These are phyloP conservation scores for Puccinia polysora DNA, from an alignment of 1,284 basidiomycete genomes.

Conservation along the genomic window DNA sequence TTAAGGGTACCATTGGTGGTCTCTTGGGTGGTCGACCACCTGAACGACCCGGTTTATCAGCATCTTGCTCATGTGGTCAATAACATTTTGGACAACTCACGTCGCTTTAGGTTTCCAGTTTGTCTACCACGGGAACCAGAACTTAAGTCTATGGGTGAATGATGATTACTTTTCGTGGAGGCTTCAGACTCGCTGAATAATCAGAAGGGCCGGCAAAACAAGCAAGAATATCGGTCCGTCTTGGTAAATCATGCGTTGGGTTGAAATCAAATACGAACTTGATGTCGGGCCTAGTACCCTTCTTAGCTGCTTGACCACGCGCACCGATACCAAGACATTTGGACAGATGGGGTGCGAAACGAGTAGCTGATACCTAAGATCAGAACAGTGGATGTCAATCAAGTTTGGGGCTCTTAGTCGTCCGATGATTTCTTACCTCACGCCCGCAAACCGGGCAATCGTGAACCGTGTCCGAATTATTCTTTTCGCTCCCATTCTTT, in stretches of 20 bases:
- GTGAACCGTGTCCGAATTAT: not conserved
- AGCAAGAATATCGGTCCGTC: not conserved
- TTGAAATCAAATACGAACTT: not conserved
- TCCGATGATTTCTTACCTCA: not conserved
- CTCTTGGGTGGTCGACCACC: constrained; percentile 36
- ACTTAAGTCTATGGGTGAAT: constrained; percentile 2
- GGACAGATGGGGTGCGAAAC: constrained; percentile 40
- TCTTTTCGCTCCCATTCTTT: constrained; percentile 26
- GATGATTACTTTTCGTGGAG: not conserved
- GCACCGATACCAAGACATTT: constrained; percentile 35
- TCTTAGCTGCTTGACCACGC: constrained; percentile 25
- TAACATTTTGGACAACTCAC: constrained; percentile 4
- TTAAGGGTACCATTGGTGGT: constrained; percentile 3
- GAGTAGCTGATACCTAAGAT: constrained; percentile 33
- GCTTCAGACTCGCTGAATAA: constrained; percentile 16
- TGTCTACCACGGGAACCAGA: not conserved
- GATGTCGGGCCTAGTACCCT: constrained; percentile 2
- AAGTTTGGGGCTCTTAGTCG: not conserved
- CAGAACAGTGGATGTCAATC: not conserved
- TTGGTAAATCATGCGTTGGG: too few species aligned
- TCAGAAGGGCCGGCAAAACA: not conserved
- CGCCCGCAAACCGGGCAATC: constrained; percentile 34
- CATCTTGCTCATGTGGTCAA: not conserved
- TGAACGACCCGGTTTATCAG: not conserved
- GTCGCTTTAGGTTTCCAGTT: constrained; percentile 25